These are phyloP conservation scores for Beauveria australis DNA, from an alignment of 2,329 filamentous ascomycete genomes.

Conservation along the genomic window DNA sequence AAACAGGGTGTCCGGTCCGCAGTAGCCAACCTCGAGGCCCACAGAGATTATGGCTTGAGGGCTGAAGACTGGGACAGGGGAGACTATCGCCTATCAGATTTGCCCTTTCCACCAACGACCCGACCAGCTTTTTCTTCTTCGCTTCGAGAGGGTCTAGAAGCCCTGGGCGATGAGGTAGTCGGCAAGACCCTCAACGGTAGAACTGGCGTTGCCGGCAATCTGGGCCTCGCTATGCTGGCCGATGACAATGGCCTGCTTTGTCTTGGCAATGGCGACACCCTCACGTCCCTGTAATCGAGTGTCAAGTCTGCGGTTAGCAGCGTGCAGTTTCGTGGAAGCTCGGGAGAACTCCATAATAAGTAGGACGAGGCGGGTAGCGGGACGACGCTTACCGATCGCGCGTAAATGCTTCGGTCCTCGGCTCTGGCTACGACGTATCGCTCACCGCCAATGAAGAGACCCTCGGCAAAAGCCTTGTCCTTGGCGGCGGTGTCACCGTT, in stretches of 20 bases:
- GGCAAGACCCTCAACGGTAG: constrained; percentile 72
- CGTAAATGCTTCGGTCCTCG: constrained; percentile 74
- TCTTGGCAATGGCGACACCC: constrained; percentile 78
- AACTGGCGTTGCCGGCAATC: constrained; percentile 66
- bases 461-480: constrained; percentile 61
- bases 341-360: not conserved
- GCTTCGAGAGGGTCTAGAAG: constrained; percentile 49
- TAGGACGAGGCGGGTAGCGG: not conserved
- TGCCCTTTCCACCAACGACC: not conserved
- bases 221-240: constrained; percentile 72
- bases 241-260: constrained; percentile 79
- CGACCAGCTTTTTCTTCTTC: not conserved
- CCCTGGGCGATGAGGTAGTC: constrained; percentile 75
- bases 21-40: not conserved
- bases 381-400: constrained; percentile 60
- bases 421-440: constrained; percentile 72
- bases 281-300: constrained; percentile 51
- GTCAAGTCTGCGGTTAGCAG: not conserved
- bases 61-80: not conserved
- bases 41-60: not conserved
- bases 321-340: not conserved
- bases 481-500: constrained; percentile 36
- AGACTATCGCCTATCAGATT: not conserved
- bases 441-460: constrained; percentile 66
- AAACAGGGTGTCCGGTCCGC: not conserved